Evolutionary conservation across 1,284 basidiomycete species (phyloP), one percentile per base, ranked within the genome.

Genomic region (Phlebopus sp.): DNA sequence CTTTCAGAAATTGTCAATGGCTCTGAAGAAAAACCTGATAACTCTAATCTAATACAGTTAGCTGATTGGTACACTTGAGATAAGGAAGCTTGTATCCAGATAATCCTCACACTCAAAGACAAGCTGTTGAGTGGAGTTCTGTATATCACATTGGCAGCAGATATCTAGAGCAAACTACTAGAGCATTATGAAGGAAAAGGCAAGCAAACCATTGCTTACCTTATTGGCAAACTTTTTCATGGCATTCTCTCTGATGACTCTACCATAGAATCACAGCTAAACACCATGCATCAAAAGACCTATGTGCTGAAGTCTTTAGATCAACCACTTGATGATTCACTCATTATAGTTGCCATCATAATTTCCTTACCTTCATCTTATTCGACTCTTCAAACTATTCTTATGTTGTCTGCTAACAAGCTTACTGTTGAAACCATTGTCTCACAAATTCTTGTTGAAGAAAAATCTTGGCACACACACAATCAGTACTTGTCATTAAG

Each of bases 361-460:
- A 51, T 54, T 25, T 55, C 56, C 5, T 52, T 61, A 11, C 59
- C 58, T 2, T 35, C 56, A 2, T 58, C 52, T 21, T 57, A 58
- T 42, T 45, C 38, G 6, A 55, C 47, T 0, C 59, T 59, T 21
- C 47, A 47, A 18, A 56, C 52, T 11, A 55, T 56, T 46, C 54
- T 59, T 34, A 23, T 23, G 21, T 23, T 6, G 6, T 23, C 21
- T 23, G 21, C 21, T 6, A 18, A 49, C 30, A 46, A 51, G 4
- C 46, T 55, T 9, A 31, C 45, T 5, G 50, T 46, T 11, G 36
- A 55, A n/a, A 44, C 44, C 1, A 46, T 59, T 21, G 32, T 51
- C 10, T 29, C 34, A 1, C 41, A 56, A 27, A 42, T 54, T 10
- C 40, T 59, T 13, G 52, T 49, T 1, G 30, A 30, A 25, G 47